Conservation (phyloP, 2,329 filamentous ascomycete genomes). For the Neonectria punicea region DNA sequence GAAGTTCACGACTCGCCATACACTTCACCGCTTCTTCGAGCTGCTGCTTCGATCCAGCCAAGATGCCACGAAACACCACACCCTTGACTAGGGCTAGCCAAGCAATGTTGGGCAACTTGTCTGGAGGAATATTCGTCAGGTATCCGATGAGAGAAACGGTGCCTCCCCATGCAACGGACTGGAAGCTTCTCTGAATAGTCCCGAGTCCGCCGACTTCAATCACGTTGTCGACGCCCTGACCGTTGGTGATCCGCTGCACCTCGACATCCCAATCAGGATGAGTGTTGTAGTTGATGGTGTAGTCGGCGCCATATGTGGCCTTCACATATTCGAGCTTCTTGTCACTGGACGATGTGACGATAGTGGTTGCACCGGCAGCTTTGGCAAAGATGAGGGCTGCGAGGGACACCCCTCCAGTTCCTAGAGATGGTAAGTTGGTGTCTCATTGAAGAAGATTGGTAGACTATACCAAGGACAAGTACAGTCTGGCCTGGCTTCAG, state of each 20-base stretch:
- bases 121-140: constrained; percentile 23
- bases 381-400: constrained; percentile 58
- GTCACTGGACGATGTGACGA: constrained; percentile 62
- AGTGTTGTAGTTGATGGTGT: constrained; percentile 61
- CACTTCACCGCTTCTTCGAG: constrained; percentile 14
- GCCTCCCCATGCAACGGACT: constrained; percentile 56
- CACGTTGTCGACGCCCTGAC: constrained; percentile 54
- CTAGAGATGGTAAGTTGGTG: constrained; percentile 33
- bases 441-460: background rate
- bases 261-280: constrained; percentile 57
- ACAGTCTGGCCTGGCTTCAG: constrained; percentile 53
- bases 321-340: constrained; percentile 54
- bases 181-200: constrained; percentile 57
- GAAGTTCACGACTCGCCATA: background rate
- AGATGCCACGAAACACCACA: constrained; percentile 5
- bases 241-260: constrained; percentile 55
- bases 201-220: constrained; percentile 53
- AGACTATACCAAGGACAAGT: constrained; percentile 45
- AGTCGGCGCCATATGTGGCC: constrained; percentile 52
- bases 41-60: constrained; percentile 21
- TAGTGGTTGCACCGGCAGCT: constrained; percentile 56
- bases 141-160: constrained; percentile 58
- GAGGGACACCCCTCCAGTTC: constrained; percentile 59
- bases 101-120: constrained; percentile 8
- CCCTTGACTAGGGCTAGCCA: constrained; percentile 8